Evolutionary conservation across 441 rosid genomes (phyloP).

Genomic region (Bocquillonia castaneifolia): DNA sequence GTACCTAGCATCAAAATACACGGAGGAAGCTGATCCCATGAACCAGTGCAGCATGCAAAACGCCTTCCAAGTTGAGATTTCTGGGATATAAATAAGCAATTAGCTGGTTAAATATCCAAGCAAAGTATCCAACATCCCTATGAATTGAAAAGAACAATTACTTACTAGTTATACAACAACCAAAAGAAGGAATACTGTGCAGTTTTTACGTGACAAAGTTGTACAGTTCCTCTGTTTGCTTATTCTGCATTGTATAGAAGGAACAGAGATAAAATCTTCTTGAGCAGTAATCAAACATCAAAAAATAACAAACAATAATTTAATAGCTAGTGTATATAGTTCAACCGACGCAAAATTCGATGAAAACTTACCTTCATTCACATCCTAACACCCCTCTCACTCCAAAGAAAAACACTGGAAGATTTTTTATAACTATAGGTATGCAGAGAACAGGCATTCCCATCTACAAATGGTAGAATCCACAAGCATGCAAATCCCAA

Average conservation of each 20-base stretch:
- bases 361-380: no score
- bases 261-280: neutral
- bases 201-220: neutral
- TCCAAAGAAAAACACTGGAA: neutral
- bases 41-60: neutral
- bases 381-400: neutral
- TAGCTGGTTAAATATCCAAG: neutral
- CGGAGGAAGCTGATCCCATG: neutral
- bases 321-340: no score
- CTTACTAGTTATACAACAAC: neutral
- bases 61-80: neutral
- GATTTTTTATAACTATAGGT: neutral
- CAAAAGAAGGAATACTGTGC: neutral
- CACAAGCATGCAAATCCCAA: neutral
- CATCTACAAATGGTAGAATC: neutral
- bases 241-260: slow-evolving; percentile 11
- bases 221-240: slow-evolving; percentile 7
- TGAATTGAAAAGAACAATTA: neutral
- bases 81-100: neutral
- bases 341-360: no score
- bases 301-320: neutral
- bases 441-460: neutral
- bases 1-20: neutral
- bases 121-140: neutral
- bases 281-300: slow-evolving; percentile 3